Evolutionary conservation across 345 rosid genomes (phyloP), one percentile per base, ranked within the genome.

Genomic region (Syzygium grande): DNA sequence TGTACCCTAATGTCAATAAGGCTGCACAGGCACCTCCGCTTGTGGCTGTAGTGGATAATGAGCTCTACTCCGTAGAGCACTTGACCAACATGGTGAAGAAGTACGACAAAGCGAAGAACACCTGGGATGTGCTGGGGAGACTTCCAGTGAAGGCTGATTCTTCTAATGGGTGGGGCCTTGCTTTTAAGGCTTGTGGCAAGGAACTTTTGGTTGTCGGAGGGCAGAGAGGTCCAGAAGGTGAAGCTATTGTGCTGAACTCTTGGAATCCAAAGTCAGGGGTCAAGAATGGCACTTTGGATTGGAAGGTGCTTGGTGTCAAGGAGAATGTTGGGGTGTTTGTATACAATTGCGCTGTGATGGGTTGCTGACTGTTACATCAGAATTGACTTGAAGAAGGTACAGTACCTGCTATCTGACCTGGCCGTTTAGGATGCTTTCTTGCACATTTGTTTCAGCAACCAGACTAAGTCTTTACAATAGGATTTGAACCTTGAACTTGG

Each of bases 11-110:
- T 89, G 95, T 95, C 77, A 94, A 92, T 88, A 85, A 88, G 89
- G 96, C 96, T n/a, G 96, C 97, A n/a, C 95, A 96, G 87, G 96
- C 98, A 68, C 98, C 98, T 56, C 98, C 98, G 17, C 95, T 96
- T 9, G 95, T 96, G 41, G 97, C 95, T 56, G 97, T 95, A 27
- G 97, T 96, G 43, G 92, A 94, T 89, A 92, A 96, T 78, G 92
- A 96, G 90, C 91, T 96, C 5, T 96, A 95, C 84, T 93, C 97
- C 3, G 95, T 95, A 4, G 98, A 96, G 92, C 93, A 93, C 80
- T 84, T 87, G 49, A 94, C 96, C 63, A 96, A 93, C 88, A 94
- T 95, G 97, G 96, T 96, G 87, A 96, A 93, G 92, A 96, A 91
- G 90, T 96, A 96, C 38, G 91, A 95, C 84, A 96, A 96, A 88